Percentiles rank a stretch among this genome's conserved stretches.
These are phyloP conservation scores for Fusarium euwallaceae DNA, from an alignment of 2,329 filamentous ascomycete species.

Conservation along the genomic window DNA sequence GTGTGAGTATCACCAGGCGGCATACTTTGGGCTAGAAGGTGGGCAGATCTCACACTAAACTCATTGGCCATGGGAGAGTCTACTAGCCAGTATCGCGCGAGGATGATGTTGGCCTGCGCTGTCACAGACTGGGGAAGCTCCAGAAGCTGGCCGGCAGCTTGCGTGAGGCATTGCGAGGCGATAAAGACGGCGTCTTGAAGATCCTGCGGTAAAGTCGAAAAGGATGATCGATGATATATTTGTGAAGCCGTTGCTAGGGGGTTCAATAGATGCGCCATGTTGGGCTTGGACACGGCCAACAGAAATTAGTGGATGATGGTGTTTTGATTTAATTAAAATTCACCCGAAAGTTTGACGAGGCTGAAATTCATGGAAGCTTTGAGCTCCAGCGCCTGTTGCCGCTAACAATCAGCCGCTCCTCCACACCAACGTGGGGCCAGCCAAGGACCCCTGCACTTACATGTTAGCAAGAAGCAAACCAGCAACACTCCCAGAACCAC, in stretches of 20 bases:
- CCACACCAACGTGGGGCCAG: constrained; percentile 16
- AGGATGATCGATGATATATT: constrained; percentile 68
- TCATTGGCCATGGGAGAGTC: constrained; percentile 69
- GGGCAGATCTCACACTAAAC: constrained; percentile 62
- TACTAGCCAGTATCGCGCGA: constrained; percentile 83
- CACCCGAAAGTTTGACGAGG: constrained; percentile 38
- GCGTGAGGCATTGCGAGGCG: constrained; percentile 79
- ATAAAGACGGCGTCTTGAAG: constrained; percentile 80
- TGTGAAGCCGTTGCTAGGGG: constrained; percentile 80
- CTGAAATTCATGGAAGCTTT: constrained; percentile 30
- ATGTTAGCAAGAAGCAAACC: constrained; percentile 4
- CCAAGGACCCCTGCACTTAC: constrained; percentile 18
- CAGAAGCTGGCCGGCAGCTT: constrained; percentile 84
- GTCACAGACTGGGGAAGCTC: constrained; percentile 88
- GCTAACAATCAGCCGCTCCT: constrained; percentile 17
- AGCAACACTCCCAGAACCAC: not conserved
- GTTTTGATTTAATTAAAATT: constrained; percentile 12
- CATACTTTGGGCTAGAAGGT: not conserved
- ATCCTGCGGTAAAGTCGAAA: constrained; percentile 73
- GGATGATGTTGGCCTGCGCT: constrained; percentile 84
- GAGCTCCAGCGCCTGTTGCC: constrained; percentile 20
- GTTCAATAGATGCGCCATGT: constrained; percentile 75
- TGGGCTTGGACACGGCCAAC: not conserved
- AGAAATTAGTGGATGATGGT: not conserved
- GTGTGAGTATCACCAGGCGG: constrained; percentile 12